Base-by-base conservation (phyloP, 768 basidiomycete species). In the Clitopilus passeckerianus region DNA sequence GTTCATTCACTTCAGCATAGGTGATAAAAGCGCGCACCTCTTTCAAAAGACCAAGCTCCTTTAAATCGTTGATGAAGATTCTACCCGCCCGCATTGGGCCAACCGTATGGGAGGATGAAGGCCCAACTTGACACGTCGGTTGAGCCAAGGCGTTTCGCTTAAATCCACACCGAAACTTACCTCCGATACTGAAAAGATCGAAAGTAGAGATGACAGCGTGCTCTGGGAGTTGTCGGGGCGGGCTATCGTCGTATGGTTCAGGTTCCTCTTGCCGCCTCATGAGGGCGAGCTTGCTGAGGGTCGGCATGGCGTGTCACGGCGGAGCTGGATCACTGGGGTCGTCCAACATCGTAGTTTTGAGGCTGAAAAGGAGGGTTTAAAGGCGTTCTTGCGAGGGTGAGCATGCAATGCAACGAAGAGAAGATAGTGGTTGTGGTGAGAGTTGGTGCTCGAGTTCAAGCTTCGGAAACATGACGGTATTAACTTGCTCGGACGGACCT, bases 151-250 rank as follows among this genome's bases (percentile, higher is more conserved):
- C 43, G 46, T 2, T 9, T 50, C 46, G 46, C 46, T 50, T 50
- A 50, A 18, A 18, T 34, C 35, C n/a, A 24, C 35, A 44, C 37
- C 18, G 52, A 53, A 34, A 70, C 85, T 63, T 64, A 89, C 90
- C 91, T 60, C 94, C 94, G 62, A 95, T 90, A 66, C 88, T 91
- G 77, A 96, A 95, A 56, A 96, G 77, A 71, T 97, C 95, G 68
- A 95, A 96, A 0, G 94, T 86, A 1, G 91, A 93, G 57, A 96
- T 95, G 63, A 95, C 94, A 5, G 94, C 94, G 77, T 95, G 93
- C 56, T 92, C 87, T 14, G 84, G 79, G 24, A 76, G 72, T 41
- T 72, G 72, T 23, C 66, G 70, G 22, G 60, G 56, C 18, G 60
- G 53, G 24, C 57, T 62, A 15, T 58, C 53, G 14, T 50, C 46